Base-by-base conservation (phyloP, 495 filamentous ascomycete genomes). In the Aspergillus saccharolyticus region DNA sequence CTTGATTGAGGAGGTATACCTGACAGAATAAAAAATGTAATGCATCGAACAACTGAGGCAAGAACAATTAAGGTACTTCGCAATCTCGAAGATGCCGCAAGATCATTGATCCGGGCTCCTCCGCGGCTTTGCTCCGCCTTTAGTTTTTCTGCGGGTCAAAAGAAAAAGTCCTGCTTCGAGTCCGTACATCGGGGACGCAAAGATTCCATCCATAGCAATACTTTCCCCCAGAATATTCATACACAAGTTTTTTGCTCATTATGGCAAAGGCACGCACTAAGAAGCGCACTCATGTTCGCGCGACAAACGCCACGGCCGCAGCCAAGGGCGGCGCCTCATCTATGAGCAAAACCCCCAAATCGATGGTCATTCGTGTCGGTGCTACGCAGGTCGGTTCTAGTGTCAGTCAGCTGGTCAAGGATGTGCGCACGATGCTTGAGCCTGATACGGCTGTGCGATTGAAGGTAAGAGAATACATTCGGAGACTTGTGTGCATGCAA, bases 291-390 rank as follows among this genome's bases (percentile, higher is more conserved):
- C 91, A 96, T 72, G 72, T 83, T 18, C 83, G 84, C 43, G 84
- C 87, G 20, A 80, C 80, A 59, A 88, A 88, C 75, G 85, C 82
- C 51, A 60, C 79, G 45, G 55, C 66, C 47, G 78, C 78, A 51
- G 69, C 78, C 54, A 80, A 78, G 71, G 75, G 74, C 59, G 75
- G 75, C 47, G 73, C 80, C 44, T 75, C 79, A 17, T 65, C 77
- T 8, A 70, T 71, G 60, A 72, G 71, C 59, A 83, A 83, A 56
- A 80, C 83, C 52, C 94, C 94, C 16, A 96, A 96, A 79, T 92
- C 87, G 64, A 97, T 99, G 95, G 94, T 99, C 53, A 95, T 99
- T 72, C 86, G 94, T 62, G 91, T 96, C 53, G 94, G 95, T 63
- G 94, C 90, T 66, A 87, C 90, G 61, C 90, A 96, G 67, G 90